Evolutionary conservation across 305 asterid species (phyloP).

Genomic region (Plantago coronopus): DNA sequence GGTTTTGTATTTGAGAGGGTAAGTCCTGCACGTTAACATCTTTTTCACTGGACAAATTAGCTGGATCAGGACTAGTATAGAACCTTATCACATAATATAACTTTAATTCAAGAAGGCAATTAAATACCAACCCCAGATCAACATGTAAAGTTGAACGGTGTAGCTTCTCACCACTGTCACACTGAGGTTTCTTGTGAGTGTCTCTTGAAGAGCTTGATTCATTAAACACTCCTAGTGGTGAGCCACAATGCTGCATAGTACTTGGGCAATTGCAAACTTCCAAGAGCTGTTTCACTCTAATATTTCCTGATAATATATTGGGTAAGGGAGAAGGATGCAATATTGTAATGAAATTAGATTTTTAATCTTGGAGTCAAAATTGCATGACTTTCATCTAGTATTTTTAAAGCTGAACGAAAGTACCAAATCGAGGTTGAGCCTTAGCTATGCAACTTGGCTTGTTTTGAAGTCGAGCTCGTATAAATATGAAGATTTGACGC

Average conservation of each 20-base stretch:
- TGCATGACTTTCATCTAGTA: background rate
- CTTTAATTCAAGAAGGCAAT: conserved; percentile 1
- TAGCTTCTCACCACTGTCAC: background rate
- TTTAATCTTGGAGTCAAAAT: background rate
- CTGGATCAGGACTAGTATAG: background rate
- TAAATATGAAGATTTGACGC: too few relatives aligned
- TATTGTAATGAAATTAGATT: background rate
- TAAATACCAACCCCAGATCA: background rate
- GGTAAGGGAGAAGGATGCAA: background rate
- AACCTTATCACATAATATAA: conserved; percentile 8
- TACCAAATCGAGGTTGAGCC: too few relatives aligned
- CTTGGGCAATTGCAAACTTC: background rate
- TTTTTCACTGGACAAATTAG: conserved; percentile 7
- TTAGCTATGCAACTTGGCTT: too few relatives aligned
- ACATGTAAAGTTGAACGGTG: background rate
- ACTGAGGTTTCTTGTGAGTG: too few relatives aligned
- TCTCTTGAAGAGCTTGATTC: too few relatives aligned
- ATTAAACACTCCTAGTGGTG: too few relatives aligned
- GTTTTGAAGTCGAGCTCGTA: too few relatives aligned
- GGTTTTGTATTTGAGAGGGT: conserved; percentile 95
- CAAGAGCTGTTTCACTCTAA: background rate
- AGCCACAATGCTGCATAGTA: background rate
- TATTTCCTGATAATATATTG: background rate
- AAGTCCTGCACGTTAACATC: conserved; percentile 26
- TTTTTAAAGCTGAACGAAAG: too few relatives aligned